Base-by-base conservation (phyloP, 116 monocot genomes). In the Trichopus zeylanicus region DNA sequence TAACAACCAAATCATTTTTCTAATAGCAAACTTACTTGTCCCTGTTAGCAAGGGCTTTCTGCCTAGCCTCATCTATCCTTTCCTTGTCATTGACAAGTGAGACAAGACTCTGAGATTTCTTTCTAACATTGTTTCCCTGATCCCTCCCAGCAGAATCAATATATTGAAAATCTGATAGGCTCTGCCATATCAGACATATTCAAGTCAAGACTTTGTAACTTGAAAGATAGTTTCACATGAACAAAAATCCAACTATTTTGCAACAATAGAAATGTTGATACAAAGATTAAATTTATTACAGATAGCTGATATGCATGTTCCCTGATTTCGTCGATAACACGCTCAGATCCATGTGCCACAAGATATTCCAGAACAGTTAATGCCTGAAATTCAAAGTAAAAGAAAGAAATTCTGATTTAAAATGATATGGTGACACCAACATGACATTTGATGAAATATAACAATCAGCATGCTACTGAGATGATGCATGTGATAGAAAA, bases 271-370 rank as follows among this genome's bases (percentile, higher is more conserved):
- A 53, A 2, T 7, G 13, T 18, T 3, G 37, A 60, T 5, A 37
- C 12, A 53, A 64, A 60, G 46, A 56, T 24, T 42, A 29, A 31
- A 22, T 23, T 27, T 56, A 51, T 62, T 82, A 93, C 89, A 63
- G 82, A 82, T 55, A 94, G 89, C 60, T 94, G 93, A 71, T 94
- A 89, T 31, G 93, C 77, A 65, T 89, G 93, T 34, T 93, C 93
- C 22, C 63, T 82, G n/a, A 93, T 93, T 48, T 93, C 93, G 83
- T 93, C 89, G 57, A 93, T 85, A 26, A 89, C 83, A 56, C 93
- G 93, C 49, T 93, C 93, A 28, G 89, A 78, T 56, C 93, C 93
- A 80, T 89, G 80, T 18, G 75, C 93, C 27, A 82, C 80, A 7
- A 93, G 70, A 65, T 89, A 93, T 31, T 93, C 93, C 79, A 93